A percentile compares a stretch with the other conserved stretches of the same genome.
Conservation (phyloP, 495 filamentous ascomycete genomes). For the Hypoxylon intermedium region DNA sequence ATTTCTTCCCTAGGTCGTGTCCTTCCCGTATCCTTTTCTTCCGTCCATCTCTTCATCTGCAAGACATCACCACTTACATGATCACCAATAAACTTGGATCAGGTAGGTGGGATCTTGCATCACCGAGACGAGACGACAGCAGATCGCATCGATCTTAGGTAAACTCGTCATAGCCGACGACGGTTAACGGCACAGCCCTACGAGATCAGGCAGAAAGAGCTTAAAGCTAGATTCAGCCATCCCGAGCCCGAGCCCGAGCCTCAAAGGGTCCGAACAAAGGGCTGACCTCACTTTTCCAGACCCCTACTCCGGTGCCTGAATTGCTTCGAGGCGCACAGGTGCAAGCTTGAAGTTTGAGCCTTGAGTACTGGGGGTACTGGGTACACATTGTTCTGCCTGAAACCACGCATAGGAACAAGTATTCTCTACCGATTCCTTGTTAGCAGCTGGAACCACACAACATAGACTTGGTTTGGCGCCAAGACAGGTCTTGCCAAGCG, state of each 20-base stretch:
- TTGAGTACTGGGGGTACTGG: background rate
- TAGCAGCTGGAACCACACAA: too few species aligned
- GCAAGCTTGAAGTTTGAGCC: too few species aligned
- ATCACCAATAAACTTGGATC: background rate
- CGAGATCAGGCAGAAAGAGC: background rate
- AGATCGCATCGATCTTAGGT: too few species aligned
- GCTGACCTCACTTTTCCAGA: constrained; percentile 18
- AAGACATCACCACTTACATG: background rate
- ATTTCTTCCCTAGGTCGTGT: background rate
- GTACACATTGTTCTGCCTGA: background rate
- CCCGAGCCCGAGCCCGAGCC: constrained; percentile 2
- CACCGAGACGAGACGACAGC: too few species aligned
- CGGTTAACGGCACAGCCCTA: too few species aligned
- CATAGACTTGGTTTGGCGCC: too few species aligned
- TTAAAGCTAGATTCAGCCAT: constrained; percentile 8
- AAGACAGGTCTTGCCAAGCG: too few species aligned
- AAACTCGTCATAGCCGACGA: too few species aligned
- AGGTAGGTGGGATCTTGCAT: background rate
- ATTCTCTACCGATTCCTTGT: background rate
- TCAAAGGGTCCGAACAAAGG: background rate
- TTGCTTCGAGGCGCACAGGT: background rate
- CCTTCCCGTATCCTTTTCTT: background rate
- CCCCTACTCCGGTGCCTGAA: constrained; percentile 22
- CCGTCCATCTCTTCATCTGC: background rate
- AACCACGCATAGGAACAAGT: background rate